Conservation (phyloP, 257 asterid species). For the Solanum phureja region DNA sequence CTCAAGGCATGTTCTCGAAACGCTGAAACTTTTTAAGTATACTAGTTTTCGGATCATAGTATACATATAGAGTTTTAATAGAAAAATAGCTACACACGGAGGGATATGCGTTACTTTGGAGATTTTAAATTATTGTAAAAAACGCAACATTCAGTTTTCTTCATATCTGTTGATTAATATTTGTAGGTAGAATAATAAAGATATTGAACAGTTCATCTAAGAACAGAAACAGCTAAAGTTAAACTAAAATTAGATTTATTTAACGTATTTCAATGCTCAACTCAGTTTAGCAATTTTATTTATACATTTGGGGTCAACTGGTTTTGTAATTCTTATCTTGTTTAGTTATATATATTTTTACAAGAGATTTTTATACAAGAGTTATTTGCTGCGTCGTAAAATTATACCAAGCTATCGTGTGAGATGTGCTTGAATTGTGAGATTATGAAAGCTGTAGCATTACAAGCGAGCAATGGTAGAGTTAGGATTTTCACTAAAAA, state of each 20-base stretch:
- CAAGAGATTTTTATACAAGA: neutral
- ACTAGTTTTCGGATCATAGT: neutral
- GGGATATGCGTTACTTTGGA: neutral
- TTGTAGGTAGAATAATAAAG: constrained; percentile 21
- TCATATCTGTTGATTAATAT: constrained; percentile 12
- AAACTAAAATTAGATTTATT: neutral
- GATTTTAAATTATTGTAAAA: constrained; percentile 41
- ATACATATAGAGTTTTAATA: constrained; percentile 5
- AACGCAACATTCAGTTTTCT: constrained; percentile 15
- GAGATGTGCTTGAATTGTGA: neutral
- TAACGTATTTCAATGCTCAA: neutral
- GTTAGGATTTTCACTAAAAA: neutral
- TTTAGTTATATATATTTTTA: neutral
- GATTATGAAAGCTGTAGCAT: neutral
- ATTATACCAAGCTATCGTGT: neutral
- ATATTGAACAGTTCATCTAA: neutral
- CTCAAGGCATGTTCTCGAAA: constrained; percentile 73
- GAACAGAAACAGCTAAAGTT: neutral
- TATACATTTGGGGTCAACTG: neutral
- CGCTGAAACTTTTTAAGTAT: constrained; percentile 15
- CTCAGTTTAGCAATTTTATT: neutral
- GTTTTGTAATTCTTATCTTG: neutral
- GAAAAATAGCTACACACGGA: constrained; percentile 11
- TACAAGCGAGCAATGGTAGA: neutral
- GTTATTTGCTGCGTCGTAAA: neutral